phyloP scores from a whole-genome alignment of 495 filamentous ascomycete species.

The Entonaema liquescens region DNA sequence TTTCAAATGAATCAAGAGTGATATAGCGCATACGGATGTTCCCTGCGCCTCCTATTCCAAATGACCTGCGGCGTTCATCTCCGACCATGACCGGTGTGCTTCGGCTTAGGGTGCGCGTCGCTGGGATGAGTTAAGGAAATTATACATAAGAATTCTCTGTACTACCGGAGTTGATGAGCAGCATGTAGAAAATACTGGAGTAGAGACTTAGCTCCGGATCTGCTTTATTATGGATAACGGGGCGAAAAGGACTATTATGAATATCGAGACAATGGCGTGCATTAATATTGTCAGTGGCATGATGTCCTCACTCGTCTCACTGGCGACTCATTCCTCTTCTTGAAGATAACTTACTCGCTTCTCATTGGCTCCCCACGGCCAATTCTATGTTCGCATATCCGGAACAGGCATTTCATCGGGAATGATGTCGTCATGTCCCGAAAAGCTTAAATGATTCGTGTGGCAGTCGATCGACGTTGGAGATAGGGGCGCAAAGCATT shows the following conservation, averaged over 20 bases:
- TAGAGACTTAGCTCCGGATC: not conserved
- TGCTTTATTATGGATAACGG: not conserved
- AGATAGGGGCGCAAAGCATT: conserved; percentile 33
- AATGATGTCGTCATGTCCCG: conserved; percentile 27
- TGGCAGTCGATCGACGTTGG: conserved; percentile 21
- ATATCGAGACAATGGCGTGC: conserved; percentile 11
- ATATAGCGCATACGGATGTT: conserved; percentile 42
- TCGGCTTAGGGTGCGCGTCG: not conserved
- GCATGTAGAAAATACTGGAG: not conserved
- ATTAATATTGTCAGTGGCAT: conserved; percentile 14
- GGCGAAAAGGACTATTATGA: not conserved
- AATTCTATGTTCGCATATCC: conserved; percentile 13
- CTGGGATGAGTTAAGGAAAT: not conserved
- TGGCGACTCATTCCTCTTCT: conserved; percentile 14
- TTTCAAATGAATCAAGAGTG: not conserved
- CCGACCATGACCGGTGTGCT: conserved; percentile 4
- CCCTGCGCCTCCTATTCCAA: conserved; percentile 47
- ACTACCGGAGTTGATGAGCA: not conserved
- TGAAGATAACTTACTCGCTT: conserved; percentile 24
- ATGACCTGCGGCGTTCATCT: conserved; percentile 39
- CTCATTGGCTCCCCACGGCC: conserved; percentile 26
- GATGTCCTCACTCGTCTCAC: conserved; percentile 13
- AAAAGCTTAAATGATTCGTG: conserved; percentile 22
- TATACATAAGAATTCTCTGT: not conserved
- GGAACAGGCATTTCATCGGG: conserved; percentile 12